phyloP scores from a whole-genome alignment of 2,329 filamentous ascomycete species.

The Leptographium wingfieldii region DNA sequence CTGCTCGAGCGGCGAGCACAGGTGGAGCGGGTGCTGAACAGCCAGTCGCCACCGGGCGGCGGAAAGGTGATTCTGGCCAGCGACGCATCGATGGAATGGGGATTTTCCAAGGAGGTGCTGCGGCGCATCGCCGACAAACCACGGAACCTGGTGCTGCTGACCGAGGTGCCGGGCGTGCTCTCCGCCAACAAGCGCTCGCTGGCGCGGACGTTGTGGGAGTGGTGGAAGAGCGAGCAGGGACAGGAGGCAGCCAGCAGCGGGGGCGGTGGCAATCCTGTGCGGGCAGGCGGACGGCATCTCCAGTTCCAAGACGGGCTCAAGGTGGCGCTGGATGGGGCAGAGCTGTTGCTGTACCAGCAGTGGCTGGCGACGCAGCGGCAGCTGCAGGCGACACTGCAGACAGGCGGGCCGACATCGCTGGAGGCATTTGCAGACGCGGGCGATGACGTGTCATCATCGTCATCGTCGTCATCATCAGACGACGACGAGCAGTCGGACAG shows the following conservation, averaged over 20 bases:
- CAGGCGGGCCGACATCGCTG: conserved; percentile 49
- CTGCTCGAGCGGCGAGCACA: conserved; percentile 73
- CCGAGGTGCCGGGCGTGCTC: conserved; percentile 52
- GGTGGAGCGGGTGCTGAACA: conserved; percentile 55
- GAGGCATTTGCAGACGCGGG: conserved; percentile 61
- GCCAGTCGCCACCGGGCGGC: conserved; percentile 25
- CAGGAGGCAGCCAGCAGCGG: conserved; percentile 38
- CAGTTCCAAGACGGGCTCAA: conserved; percentile 48
- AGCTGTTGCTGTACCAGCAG: conserved; percentile 76
- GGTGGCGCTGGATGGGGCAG: conserved; percentile 58
- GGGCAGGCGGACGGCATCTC: conserved; percentile 50
- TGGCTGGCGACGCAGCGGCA: conserved; percentile 83
- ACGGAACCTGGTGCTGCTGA: conserved; percentile 76
- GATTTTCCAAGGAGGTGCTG: conserved; percentile 75
- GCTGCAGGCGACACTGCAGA: conserved; percentile 67
- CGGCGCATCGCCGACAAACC: conserved; percentile 61
- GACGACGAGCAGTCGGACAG: conserved; percentile 80
- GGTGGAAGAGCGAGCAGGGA: conserved; percentile 34
- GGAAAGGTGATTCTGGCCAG: conserved; percentile 80
- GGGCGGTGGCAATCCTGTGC: conserved; percentile 48
- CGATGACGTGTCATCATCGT: conserved; percentile 46
- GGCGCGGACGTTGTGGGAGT: conserved; percentile 66
- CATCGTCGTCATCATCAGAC: conserved; percentile 73
- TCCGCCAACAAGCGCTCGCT: conserved; percentile 40
- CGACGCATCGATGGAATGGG: conserved; percentile 85